These are phyloP conservation scores for Ogataea pignaliae DNA, from an alignment of 805 yeast species.

Conservation along the genomic window DNA sequence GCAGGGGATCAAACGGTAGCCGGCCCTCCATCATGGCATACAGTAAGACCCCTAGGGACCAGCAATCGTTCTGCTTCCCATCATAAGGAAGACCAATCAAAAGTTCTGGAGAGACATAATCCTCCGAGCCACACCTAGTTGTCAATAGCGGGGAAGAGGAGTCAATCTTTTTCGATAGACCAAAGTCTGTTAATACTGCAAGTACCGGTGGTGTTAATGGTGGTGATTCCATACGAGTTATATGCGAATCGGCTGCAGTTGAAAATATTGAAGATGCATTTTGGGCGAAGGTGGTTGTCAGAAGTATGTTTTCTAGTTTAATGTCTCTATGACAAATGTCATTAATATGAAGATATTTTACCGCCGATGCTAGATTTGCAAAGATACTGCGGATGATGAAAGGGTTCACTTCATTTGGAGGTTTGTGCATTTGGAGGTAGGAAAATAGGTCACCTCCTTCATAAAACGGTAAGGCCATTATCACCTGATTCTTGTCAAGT, in stretches of 20 bases:
- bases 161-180: conserved; percentile 69
- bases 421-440: conserved; percentile 44
- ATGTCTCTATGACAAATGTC: conserved; percentile 85
- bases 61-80: conserved; percentile 85
- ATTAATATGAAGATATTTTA: conserved; percentile 63
- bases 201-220: too few relatives aligned
- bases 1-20: conserved; percentile 88
- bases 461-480: conserved; percentile 69
- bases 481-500: conserved; percentile 22
- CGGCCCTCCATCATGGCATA: conserved; percentile 82
- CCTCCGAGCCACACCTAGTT: conserved; percentile 95
- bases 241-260: neutral
- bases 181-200: conserved; percentile 79
- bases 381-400: conserved; percentile 56
- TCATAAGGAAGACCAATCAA: conserved; percentile 87
- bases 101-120: conserved; percentile 92
- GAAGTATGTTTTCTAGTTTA: conserved; percentile 79
- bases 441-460: conserved; percentile 83
- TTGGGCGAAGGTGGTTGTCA: conserved; percentile 23
- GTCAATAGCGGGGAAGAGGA: conserved; percentile 59
- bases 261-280: conserved; percentile 30
- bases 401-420: conserved; percentile 35
- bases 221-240: neutral
- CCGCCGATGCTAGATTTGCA: conserved; percentile 66
- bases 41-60: conserved; percentile 93